Conservation (phyloP, 257 asterid species). For the Salvia splendens region DNA sequence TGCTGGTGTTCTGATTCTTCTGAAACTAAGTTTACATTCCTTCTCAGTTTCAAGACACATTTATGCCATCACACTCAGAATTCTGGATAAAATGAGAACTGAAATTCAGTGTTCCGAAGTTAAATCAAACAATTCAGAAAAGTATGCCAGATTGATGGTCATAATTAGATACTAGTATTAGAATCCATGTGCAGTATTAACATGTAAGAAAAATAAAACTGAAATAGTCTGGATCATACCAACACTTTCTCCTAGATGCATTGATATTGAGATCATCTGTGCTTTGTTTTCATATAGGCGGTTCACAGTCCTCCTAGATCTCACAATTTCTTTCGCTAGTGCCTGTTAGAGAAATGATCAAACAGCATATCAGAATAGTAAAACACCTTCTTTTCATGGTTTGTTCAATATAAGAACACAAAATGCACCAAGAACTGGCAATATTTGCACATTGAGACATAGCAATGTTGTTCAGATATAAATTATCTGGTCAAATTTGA, state of each 20-base stretch:
- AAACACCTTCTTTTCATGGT: background rate
- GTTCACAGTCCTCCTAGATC: constrained; percentile 76
- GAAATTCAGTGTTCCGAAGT: constrained; percentile 5
- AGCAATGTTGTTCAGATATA: no score
- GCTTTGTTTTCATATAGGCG: constrained; percentile 93
- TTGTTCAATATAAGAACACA: constrained; percentile 6
- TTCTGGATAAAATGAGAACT: background rate
- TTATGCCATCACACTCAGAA: background rate
- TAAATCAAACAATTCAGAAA: constrained; percentile 13
- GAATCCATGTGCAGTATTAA: background rate
- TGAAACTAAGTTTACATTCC: no score
- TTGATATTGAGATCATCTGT: constrained; percentile 88
- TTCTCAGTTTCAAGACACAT: no score
- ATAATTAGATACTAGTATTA: background rate
- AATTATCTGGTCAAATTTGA: no score
- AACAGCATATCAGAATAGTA: constrained; percentile 23
- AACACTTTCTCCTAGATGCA: constrained; percentile 99
- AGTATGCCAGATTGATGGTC: constrained; percentile 1
- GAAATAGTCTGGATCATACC: constrained; percentile 49
- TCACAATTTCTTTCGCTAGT: constrained; percentile 89
- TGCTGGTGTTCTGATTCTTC: constrained; percentile 1
- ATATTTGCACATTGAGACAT: background rate
- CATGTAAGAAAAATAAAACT: constrained; percentile 21
- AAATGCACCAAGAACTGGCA: constrained; percentile 18
- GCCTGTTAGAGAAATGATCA: constrained; percentile 45